Base-by-base conservation (phyloP, 116 monocot genomes). In the Papilionanthe hybrid region DNA sequence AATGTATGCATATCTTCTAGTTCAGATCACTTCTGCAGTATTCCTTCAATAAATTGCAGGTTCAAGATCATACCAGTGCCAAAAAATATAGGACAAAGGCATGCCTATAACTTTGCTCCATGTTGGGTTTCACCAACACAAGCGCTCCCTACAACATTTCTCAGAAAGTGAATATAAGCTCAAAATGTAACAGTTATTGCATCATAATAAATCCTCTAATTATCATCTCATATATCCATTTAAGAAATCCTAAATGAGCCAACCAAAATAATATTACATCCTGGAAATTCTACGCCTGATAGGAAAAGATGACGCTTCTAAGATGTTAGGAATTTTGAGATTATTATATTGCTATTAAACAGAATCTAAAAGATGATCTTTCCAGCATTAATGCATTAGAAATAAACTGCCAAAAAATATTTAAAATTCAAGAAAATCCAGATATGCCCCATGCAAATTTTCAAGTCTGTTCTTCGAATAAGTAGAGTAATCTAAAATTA, bases 51-150 rank as follows among this genome's bases (percentile, higher is more conserved):
- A 42, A 81, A 67, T 69, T 44, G 72, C 25, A 81, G 72, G 78
- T 81, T 78, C 27, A 80, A 75, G 72, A 72, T 71, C 85, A 85
- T 85, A 85, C 84, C 84, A 80, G 78, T 73, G 72, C 50, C 81
- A 85, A 66, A 63, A 63, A 58, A 85, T 53, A 76, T 57, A 55
- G 43, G n/a, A 44, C 44, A 78, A 72, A 30, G 48, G 78, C 23
- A 50, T 72, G 80, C 47, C 78, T 85, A 85, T 60, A 81, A 47
- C 69, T 66, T 72, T 78, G 73, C 81, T 72, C 75, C 71, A 45
- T 85, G 72, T 81, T 81, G 81, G 65, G 47, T 47, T 32, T 76
- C 77, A 78, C 85, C 81, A 78, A 81, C 81, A 81, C 78, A 78
- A 73, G 75, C 78, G 77, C 81, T 72, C 73, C 81, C 85, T 78